Evolutionary conservation across 768 basidiomycete genomes (phyloP), one percentile per base, ranked within the genome.

Genomic region (Lentinula edodes): DNA sequence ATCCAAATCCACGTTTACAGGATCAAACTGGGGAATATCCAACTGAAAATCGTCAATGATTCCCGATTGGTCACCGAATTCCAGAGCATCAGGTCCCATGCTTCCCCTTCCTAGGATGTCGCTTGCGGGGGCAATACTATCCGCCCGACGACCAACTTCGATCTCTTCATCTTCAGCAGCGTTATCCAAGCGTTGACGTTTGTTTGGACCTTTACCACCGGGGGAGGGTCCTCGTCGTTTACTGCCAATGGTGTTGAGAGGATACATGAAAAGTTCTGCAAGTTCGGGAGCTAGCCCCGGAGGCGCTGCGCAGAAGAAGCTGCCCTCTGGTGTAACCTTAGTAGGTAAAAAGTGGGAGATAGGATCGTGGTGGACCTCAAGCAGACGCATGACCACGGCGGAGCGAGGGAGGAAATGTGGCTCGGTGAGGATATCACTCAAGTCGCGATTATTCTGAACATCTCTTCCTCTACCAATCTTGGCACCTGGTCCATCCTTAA

Each of bases 331-430:
- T 1, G 86, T 89, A n/a, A 78, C 76, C 65, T 87, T 86, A 2
- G 88, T 91, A 9, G 95, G 94, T 52, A 97, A 75, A 77, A 94
- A 98, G 71, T 94, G 88, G 7, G 86, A 78, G 5, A 91, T 73
- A 23, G 94, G 95, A 67, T 97, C 91, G 9, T 89, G 84, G 32
- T 90, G 85, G 66, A 97, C 91, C 67, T 92, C 88, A 59, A 92
- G 80, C 16, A 98, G 82, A 35, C 91, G 88, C 85, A 95, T 88
- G 59, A 95, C 85, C 51, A 91, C 78, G 2, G 91, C 77, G 2
- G 95, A 95, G 16, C 88, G 83, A 6, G 95, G 94, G 35, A 98
- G 85, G 72, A 87, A 95, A 52, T 87, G 86, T 54, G 95, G 92
- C 63, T 90, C 84, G 10, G 87, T 85, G 55, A 92, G 76, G 65